These are phyloP conservation scores for Solanum hybrid DNA, from an alignment of 305 asterid genomes.

Conservation along the genomic window DNA sequence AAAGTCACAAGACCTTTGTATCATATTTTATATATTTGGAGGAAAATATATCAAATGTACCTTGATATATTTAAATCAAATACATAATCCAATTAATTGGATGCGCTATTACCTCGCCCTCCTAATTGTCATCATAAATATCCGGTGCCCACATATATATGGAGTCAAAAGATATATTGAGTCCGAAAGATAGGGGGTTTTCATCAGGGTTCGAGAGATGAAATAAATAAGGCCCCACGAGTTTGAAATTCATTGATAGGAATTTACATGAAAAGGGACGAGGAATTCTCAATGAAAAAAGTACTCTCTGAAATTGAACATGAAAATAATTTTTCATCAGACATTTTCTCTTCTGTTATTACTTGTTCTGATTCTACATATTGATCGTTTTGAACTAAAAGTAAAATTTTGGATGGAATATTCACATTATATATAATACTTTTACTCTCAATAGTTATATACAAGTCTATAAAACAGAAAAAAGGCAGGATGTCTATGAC, in stretches of 20 bases:
- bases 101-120: too few relatives aligned
- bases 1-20: not conserved
- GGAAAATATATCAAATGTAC: not conserved
- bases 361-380: not conserved
- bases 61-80: not conserved
- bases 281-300: too few relatives aligned
- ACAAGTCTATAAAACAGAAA: not conserved
- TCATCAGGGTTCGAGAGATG: not conserved
- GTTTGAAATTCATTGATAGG: not conserved
- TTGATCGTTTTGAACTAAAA: too few relatives aligned
- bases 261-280: not conserved
- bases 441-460: not conserved
- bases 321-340: not conserved
- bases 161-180: too few relatives aligned
- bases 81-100: not conserved
- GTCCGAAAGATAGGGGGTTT: too few relatives aligned
- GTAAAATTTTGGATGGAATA: not conserved
- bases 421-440: not conserved
- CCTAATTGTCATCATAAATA: too few relatives aligned
- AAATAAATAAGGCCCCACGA: too few relatives aligned
- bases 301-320: not conserved
- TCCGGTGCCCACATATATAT: not conserved
- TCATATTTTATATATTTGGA: not conserved
- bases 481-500: too few relatives aligned
- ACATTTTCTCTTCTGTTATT: too few relatives aligned